phyloP scores from a whole-genome alignment of 2,329 filamentous ascomycete genomes.

The Aspergillus fumigatus region DNA sequence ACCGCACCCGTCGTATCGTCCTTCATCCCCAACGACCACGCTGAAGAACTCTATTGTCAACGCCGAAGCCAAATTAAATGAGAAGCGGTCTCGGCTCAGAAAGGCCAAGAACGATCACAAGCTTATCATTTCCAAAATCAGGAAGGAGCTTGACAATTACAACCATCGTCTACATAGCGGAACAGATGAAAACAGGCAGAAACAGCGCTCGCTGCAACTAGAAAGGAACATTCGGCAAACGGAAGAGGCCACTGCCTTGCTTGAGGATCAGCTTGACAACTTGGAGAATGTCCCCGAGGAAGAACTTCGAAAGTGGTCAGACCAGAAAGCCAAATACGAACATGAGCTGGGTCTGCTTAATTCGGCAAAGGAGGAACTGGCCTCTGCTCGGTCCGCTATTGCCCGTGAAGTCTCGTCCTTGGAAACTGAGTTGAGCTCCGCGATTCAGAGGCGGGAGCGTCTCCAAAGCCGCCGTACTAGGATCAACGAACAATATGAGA shows the following conservation, averaged over 20 bases:
- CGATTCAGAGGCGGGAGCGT: constrained; percentile 56
- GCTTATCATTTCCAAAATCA: constrained; percentile 52
- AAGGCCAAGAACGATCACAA: constrained; percentile 60
- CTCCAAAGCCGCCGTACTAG: constrained; percentile 54
- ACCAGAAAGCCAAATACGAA: constrained; percentile 53
- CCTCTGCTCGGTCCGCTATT: constrained; percentile 46
- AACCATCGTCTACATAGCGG: constrained; percentile 55
- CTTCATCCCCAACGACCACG: constrained; percentile 61
- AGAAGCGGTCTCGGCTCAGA: constrained; percentile 55
- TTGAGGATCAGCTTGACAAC: constrained; percentile 51
- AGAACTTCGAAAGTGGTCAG: constrained; percentile 49
- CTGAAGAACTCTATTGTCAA: constrained; percentile 61
- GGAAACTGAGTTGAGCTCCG: constrained; percentile 49
- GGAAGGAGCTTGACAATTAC: constrained; percentile 58
- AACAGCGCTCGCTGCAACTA: constrained; percentile 57
- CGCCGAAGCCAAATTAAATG: constrained; percentile 56
- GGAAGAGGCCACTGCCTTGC: constrained; percentile 55
- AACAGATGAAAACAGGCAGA: constrained; percentile 58
- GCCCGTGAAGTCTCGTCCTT: constrained; percentile 50
- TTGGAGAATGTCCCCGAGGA: constrained; percentile 55
- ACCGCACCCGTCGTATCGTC: constrained; percentile 55
- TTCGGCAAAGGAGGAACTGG: constrained; percentile 47
- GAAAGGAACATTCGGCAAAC: constrained; percentile 60
- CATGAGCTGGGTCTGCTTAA: constrained; percentile 50
- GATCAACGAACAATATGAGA: constrained; percentile 58